Evolutionary conservation across 192 early-diverging fungal species (phyloP).

Genomic region (Lobosporangium transversale): DNA sequence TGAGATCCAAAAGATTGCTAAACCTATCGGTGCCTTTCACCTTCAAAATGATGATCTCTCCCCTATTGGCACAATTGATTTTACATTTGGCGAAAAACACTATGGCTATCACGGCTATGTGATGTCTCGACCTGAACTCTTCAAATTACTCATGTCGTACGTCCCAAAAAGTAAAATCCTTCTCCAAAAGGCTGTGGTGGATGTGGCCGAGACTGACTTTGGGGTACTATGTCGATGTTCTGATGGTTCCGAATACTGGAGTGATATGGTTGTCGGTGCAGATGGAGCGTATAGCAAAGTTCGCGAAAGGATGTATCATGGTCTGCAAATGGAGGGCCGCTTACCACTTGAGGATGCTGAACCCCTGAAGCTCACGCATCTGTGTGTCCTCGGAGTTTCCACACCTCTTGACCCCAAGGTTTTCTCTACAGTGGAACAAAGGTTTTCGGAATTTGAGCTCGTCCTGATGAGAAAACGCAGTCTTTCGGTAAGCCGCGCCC

Average conservation of each 20-base stretch:
- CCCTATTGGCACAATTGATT: conserved; percentile 19
- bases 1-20: conserved; percentile 25
- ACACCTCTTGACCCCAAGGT: conserved; percentile 5
- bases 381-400: conserved; percentile 32
- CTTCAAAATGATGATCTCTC: conserved; percentile 20
- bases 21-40: conserved; percentile 28
- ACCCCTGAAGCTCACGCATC: conserved; percentile 14
- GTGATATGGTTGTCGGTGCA: conserved; percentile 35
- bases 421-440: conserved; percentile 4
- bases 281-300: conserved; percentile 36
- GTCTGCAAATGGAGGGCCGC: background rate
- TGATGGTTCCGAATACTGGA: conserved; percentile 20
- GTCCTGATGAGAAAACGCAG: conserved; percentile 2
- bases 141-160: conserved; percentile 16
- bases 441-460: conserved; percentile 27
- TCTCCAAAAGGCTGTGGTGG: conserved; percentile 15
- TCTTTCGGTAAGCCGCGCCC: conserved; percentile 13
- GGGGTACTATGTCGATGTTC: conserved; percentile 14
- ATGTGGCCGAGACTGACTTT: conserved; percentile 4
- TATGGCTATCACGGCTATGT: conserved; percentile 34
- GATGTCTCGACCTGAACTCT: conserved; percentile 33
- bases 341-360: conserved; percentile 9
- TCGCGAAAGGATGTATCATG: conserved; percentile 23
- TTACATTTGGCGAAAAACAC: conserved; percentile 23
- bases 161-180: conserved; percentile 17